Base-by-base conservation (phyloP, 2,329 filamentous ascomycete genomes). In the Sarocladium brachiariae region DNA sequence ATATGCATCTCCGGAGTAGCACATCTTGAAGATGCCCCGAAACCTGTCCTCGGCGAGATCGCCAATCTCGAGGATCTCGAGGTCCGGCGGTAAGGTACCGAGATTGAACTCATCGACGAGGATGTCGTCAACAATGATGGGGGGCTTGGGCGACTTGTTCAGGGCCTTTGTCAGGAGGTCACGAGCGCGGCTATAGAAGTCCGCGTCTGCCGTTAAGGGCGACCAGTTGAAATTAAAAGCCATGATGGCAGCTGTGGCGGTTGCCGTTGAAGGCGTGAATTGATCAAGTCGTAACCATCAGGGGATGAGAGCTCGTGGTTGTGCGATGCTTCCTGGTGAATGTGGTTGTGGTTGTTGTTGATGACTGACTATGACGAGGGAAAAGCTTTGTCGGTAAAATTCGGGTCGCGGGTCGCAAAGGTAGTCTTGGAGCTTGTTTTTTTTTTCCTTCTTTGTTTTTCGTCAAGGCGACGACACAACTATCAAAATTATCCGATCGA, bases 141-240 rank as follows among this genome's bases (percentile, higher is more conserved):
- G 93, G 52, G 93, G 93, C 65, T 97, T 97, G 34, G 92, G 91
- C 50, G 89, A 93, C 72, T 97, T 97, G 78, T 99, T 99, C 63
- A 99, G 78, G 31, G 93, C 93, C 52, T 88, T 86, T 23, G 93
- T 99, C 61, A 99, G 80, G 68, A 97, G 87, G 67, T 97, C 91
- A 68, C 91, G 87, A 49, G 93, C 92, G 60, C 90, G 86, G 66
- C 87, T 82, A 71, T 92, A 92, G 70, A 93, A 93, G 60, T 84
- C 81, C 63, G 89, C 92, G 74, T 97, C 93, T 65, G 92, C 92
- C 73, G 95, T 93, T 58, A 99, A 80, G 65, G 93, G 93, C 80
- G 90, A 96, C 93, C 93, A 99, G 89, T 97, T 97, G 87, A 99
- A 99, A 78, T 97, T 97, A 87, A 99, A 99, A 60, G 93, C 93